Conservation (phyloP, 1,284 basidiomycete species). For the Rhodotorula sp. region DNA sequence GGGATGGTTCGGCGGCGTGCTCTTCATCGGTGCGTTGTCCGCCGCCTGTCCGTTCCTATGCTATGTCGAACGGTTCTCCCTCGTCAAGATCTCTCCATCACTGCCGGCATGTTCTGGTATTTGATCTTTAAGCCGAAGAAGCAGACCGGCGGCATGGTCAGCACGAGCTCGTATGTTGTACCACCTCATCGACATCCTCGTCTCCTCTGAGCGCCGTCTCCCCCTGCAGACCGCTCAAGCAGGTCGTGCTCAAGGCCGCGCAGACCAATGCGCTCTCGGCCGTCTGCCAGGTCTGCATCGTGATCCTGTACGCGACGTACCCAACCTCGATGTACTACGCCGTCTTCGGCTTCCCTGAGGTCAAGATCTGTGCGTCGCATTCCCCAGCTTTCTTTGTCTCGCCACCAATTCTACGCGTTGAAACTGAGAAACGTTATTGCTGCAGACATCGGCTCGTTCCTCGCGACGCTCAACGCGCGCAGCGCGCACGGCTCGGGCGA, state of each 20-base stretch:
- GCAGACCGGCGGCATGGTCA: neutral
- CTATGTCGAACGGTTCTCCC: too few species aligned
- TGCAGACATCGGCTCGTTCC: conserved; percentile 5
- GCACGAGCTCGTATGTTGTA: neutral
- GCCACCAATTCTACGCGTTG: fast-evolving
- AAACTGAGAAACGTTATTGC: neutral
- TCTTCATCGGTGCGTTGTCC: neutral
- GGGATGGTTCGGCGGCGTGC: conserved; percentile 2
- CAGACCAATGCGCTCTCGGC: conserved; percentile 2
- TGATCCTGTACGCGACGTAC: neutral
- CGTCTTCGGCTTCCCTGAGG: conserved; percentile 2
- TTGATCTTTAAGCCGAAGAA: neutral
- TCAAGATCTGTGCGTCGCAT: neutral
- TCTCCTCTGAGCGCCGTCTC: fast-evolving
- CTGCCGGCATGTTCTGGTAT: neutral
- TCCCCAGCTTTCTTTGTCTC: neutral
- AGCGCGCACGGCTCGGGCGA: neutral
- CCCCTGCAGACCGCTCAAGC: neutral
- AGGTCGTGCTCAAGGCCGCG: neutral
- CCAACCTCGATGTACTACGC: neutral
- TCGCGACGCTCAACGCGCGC: conserved; percentile 6
- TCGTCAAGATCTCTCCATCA: too few species aligned
- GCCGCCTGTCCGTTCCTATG: neutral
- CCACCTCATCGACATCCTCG: neutral
- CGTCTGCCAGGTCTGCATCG: conserved; percentile 2